A percentile compares a stretch with the other conserved stretches of the same genome.
phyloP scores from a whole-genome alignment of 495 filamentous ascomycete species.

The Lasiosphaeria hispida region DNA sequence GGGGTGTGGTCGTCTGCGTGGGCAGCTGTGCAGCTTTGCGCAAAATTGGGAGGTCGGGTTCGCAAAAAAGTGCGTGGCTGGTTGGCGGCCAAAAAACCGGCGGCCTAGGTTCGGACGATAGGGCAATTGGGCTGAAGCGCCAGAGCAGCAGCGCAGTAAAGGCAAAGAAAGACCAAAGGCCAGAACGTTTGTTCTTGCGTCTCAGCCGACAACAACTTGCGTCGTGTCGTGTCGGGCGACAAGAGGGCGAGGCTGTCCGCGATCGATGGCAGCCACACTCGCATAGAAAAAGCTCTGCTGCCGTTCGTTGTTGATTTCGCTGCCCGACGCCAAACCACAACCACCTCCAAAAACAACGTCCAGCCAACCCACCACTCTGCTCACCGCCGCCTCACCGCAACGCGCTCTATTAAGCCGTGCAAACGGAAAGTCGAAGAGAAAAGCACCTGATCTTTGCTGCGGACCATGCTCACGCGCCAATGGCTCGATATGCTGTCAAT shows the following conservation, averaged over 20 bases:
- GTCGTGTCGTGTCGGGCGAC: conserved; percentile 24
- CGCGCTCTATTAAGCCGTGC: conserved; percentile 11
- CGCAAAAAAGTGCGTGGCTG: conserved; percentile 11
- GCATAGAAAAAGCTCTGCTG: conserved; percentile 4
- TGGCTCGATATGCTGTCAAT: conserved; percentile 23
- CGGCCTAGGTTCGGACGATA: not conserved
- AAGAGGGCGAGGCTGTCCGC: conserved; percentile 17
- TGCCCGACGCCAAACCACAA: conserved; percentile 19
- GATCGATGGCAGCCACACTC: conserved; percentile 4
- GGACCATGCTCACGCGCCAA: conserved; percentile 25
- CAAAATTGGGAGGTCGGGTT: conserved; percentile 31
- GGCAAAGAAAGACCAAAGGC: conserved; percentile 10
- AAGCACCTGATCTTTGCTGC: conserved; percentile 2
- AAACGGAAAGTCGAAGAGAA: conserved; percentile 12
- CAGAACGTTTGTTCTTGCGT: not conserved
- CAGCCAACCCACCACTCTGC: conserved; percentile 1
- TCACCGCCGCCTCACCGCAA: conserved; percentile 24
- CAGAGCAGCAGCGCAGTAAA: conserved; percentile 7
- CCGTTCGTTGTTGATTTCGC: conserved; percentile 14
- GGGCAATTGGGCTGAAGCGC: conserved; percentile 2
- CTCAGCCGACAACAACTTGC: too few relatives aligned
- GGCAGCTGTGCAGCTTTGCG: conserved; percentile 14
- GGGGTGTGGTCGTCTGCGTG: not conserved
- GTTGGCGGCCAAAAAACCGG: conserved; percentile 5
- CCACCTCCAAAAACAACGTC: conserved; percentile 1